These are phyloP conservation scores for Dendrocalamus sinicus DNA, from an alignment of 176 grass and related monocot genomes.

Conservation along the genomic window DNA sequence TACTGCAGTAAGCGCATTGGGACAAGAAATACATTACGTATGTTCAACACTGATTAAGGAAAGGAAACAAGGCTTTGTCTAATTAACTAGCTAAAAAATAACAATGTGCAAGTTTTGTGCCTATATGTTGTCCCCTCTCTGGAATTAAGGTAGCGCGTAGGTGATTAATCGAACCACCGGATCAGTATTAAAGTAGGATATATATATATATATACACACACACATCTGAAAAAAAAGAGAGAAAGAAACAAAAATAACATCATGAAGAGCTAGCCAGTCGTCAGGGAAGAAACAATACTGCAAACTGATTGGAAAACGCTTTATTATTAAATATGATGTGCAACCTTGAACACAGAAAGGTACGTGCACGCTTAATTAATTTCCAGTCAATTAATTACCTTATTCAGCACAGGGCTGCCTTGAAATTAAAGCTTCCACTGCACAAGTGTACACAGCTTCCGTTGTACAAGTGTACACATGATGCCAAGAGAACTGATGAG, in stretches of 20 bases:
- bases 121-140: background rate
- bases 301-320: background rate
- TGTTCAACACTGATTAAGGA: slow-evolving; percentile 15
- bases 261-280: background rate
- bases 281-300: background rate
- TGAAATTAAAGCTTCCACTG: background rate
- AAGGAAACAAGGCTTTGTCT: background rate
- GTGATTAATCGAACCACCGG: background rate
- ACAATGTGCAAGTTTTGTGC: background rate
- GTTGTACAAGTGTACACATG: background rate
- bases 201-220: background rate
- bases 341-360: background rate
- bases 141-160: background rate
- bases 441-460: background rate
- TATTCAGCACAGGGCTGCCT: background rate
- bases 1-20: background rate
- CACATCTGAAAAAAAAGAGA: background rate
- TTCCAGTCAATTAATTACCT: background rate
- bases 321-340: background rate
- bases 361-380: background rate
- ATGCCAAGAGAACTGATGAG: background rate
- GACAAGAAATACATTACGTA: slow-evolving; percentile 4
- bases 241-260: background rate
- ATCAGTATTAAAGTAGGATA: background rate
- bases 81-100: slow-evolving; percentile 1